Base-by-base conservation (phyloP, 225 moss, liverwort and hornwort genomes). In the Bryoerythrophyllum caledonicum region DNA sequence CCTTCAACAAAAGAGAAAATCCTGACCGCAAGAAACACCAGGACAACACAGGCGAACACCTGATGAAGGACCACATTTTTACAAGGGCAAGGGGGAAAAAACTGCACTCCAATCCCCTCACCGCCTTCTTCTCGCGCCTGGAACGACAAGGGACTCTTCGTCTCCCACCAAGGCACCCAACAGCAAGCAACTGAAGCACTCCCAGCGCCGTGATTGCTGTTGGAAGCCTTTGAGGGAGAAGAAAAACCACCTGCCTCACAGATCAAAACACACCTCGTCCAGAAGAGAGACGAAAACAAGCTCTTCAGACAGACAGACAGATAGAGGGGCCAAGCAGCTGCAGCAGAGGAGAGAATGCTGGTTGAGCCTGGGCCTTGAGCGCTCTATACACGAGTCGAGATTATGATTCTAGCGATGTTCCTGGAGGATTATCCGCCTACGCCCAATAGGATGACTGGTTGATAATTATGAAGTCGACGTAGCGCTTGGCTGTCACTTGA, bases 101-200 rank as follows among this genome's bases (percentile, higher is more conserved):
- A 5, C 37, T 37, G 37, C 37, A 5, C 37, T 5, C 7, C 9
- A 38, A 10, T 38, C 8, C 38, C 38, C 10, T 10, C 48, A 19
- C 48, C 19, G 48, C 44, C 4, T 13, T 13, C 12, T 3, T 14
- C n/a, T n/a, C 4, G 1, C 5, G 48, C 48, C 48, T 43, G 2
- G 0, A 55, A 2, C 23, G 52, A 21, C 83, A 76, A 21, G 80
- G 8, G 80, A 25, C 68, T 77, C 62, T 77, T 80, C 70, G 6
- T 65, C 84, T 80, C 80, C 80, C 84, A 69, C 64, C 60, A 84
- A 80, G 80, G 84, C 84, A 59, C 77, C 84, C 80, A 84, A 84
- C 80, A 77, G 24, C 73, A 26, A 51, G 54, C 6, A 76, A 54
- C 38, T 8, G 10, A 38, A 10, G 8, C 38, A 38, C 46, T 67